Conservation (phyloP, 2,329 filamentous ascomycete genomes). For the Zalaria sp. region DNA sequence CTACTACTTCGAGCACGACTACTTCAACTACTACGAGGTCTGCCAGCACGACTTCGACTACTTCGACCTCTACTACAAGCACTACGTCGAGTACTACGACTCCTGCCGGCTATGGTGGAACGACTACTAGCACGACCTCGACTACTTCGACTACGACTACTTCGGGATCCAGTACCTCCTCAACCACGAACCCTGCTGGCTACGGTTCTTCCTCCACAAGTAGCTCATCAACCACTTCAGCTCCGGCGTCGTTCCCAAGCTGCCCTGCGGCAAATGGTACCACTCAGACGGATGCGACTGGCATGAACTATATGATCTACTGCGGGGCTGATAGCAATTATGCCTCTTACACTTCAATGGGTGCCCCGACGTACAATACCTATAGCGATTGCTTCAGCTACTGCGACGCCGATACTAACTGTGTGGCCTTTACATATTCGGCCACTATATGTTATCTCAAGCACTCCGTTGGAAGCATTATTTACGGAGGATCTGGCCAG, state of each 20-base stretch:
- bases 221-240: neutral
- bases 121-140: too few relatives aligned
- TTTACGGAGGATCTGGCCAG: too few relatives aligned
- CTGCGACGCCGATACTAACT: neutral
- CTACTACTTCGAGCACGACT: too few relatives aligned
- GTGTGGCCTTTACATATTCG: neutral
- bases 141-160: neutral
- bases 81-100: neutral
- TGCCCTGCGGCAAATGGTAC: slow-evolving; percentile 12
- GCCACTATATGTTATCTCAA: too few relatives aligned
- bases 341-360: neutral
- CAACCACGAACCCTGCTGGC: neutral
- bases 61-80: neutral
- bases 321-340: neutral
- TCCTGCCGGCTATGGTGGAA: too few relatives aligned
- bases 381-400: neutral
- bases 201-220: neutral
- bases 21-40: too few relatives aligned
- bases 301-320: neutral
- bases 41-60: neutral
- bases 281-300: slow-evolving; percentile 9
- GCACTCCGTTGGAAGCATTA: too few relatives aligned
- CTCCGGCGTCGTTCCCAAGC: neutral
- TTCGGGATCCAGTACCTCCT: neutral
- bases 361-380: too few relatives aligned